phyloP scores from a whole-genome alignment of 225 moss, liverwort and hornwort genomes.

The Marchantia polymorpha region DNA sequence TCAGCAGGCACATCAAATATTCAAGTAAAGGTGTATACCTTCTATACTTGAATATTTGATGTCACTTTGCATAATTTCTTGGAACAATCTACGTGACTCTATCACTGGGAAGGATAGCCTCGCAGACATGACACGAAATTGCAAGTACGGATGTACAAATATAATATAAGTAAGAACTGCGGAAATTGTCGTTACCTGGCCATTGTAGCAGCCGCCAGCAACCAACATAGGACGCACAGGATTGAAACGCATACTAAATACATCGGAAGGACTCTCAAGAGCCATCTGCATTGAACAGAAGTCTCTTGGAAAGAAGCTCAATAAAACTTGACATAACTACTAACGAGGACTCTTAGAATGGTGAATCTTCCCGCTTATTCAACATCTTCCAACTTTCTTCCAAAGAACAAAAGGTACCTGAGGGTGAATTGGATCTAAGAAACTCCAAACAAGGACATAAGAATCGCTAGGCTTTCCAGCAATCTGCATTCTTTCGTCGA shows the following conservation, averaged over 20 bases:
- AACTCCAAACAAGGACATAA: slow-evolving; percentile 81
- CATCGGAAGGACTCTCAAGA: slow-evolving; percentile 68
- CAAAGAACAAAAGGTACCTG: slow-evolving; percentile 49
- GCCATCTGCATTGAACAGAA: slow-evolving; percentile 47
- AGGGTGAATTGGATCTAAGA: slow-evolving; percentile 79
- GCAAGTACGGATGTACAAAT: background rate
- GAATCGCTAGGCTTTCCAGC: slow-evolving; percentile 63
- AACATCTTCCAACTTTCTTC: background rate
- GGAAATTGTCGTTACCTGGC: slow-evolving; percentile 50
- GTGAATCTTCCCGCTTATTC: background rate
- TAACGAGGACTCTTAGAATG: background rate
- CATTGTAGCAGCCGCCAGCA: slow-evolving; percentile 87
- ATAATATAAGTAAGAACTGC: background rate
- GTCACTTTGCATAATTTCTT: background rate
- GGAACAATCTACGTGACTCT: background rate
- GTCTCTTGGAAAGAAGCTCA: too few species aligned
- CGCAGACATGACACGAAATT: background rate
- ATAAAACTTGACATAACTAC: background rate
- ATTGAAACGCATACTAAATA: slow-evolving; percentile 79
- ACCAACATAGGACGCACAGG: slow-evolving; percentile 63
- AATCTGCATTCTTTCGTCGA: slow-evolving; percentile 75
- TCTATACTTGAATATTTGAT: too few species aligned
- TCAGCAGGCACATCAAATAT: too few species aligned
- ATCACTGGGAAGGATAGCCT: background rate
- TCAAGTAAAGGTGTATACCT: too few species aligned